Conservation (phyloP, 2,329 filamentous ascomycete species). For the Hypomyces perniciosus region DNA sequence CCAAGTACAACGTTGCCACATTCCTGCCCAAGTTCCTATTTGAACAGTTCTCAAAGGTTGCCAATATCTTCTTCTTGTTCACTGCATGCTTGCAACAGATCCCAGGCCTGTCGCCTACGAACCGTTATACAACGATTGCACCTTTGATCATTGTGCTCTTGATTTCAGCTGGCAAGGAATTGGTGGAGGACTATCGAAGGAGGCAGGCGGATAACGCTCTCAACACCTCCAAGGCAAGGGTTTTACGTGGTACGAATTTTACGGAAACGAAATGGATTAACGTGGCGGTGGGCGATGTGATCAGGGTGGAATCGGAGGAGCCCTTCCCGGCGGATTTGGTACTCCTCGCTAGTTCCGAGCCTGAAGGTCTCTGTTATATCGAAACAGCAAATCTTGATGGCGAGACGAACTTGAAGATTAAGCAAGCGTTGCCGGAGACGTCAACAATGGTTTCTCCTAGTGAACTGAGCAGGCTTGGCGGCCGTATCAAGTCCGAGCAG, state of each 20-base stretch:
- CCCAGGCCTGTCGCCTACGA: slow-evolving; percentile 88
- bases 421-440: slow-evolving; percentile 93
- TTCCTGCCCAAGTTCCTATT: slow-evolving; percentile 96
- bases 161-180: slow-evolving; percentile 93
- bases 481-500: slow-evolving; percentile 87
- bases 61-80: slow-evolving; percentile 98
- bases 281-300: slow-evolving; percentile 84
- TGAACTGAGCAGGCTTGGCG: slow-evolving; percentile 79
- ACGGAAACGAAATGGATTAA: slow-evolving; percentile 90
- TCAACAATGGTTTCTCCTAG: slow-evolving; percentile 77
- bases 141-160: slow-evolving; percentile 84
- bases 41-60: slow-evolving; percentile 98
- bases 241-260: slow-evolving; percentile 78
- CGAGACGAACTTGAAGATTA: slow-evolving; percentile 98
- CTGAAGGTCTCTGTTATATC: slow-evolving; percentile 96
- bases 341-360: slow-evolving; percentile 88
- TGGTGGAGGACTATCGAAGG: slow-evolving; percentile 87
- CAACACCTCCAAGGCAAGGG: slow-evolving; percentile 79
- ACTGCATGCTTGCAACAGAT: slow-evolving; percentile 94
- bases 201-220: slow-evolving; percentile 80
- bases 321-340: slow-evolving; percentile 93
- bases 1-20: slow-evolving; percentile 91
- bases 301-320: slow-evolving; percentile 90
- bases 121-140: slow-evolving; percentile 91
- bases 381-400: slow-evolving; percentile 97